A percentile compares a stretch with the other conserved stretches of the same genome.
These are phyloP conservation scores for Alternaria novae-zelandiae DNA, from an alignment of 2,329 filamentous ascomycete genomes.

Conservation along the genomic window DNA sequence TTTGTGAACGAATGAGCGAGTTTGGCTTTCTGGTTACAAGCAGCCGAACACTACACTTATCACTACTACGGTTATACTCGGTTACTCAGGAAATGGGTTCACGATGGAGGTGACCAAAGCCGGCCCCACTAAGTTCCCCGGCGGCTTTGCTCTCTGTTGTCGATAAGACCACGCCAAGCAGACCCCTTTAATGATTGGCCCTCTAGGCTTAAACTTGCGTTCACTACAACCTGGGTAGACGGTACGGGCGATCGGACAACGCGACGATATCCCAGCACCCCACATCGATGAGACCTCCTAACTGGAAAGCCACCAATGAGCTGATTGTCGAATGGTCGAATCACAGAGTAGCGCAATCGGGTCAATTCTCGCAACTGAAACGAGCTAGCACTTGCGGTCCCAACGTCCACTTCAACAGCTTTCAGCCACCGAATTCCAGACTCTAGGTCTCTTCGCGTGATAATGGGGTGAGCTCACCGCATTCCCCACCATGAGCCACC, in stretches of 20 bases:
- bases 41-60: neutral
- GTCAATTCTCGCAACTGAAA: neutral
- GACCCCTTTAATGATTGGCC: neutral
- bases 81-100: neutral
- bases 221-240: neutral
- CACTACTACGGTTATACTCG: neutral
- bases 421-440: neutral
- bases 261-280: neutral
- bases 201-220: neutral
- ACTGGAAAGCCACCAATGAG: neutral
- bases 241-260: neutral
- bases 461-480: neutral
- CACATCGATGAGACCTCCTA: neutral
- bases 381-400: neutral
- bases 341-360: neutral
- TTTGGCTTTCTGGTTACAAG: neutral
- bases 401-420: neutral
- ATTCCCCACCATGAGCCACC: neutral
- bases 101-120: neutral
- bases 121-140: neutral
- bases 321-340: neutral
- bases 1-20: neutral
- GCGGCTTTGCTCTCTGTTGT: neutral
- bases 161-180: neutral
- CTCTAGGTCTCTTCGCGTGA: neutral